Percentiles rank a stretch among this genome's conserved stretches.
Conservation (phyloP, 1,284 basidiomycete species). For the Irpex sp. region DNA sequence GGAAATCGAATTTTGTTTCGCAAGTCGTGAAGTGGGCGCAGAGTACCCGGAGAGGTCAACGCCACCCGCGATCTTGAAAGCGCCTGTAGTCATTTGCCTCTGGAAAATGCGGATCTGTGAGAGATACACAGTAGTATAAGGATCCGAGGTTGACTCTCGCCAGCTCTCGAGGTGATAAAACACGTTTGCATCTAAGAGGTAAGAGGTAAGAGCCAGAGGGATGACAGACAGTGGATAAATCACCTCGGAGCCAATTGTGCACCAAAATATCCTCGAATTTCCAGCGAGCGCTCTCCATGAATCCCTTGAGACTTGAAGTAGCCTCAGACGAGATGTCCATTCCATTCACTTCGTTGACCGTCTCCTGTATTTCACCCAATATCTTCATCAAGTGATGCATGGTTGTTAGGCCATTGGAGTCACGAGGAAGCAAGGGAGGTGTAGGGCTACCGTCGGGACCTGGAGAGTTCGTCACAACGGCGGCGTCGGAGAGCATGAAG, state of each 20-base stretch:
- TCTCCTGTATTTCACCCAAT: constrained; percentile 83
- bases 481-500: constrained; percentile 83
- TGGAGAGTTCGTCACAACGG: constrained; percentile 45
- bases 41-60: constrained; percentile 52
- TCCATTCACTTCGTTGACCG: constrained; percentile 75
- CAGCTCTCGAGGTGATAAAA: constrained; percentile 90
- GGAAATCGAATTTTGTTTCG: constrained; percentile 57
- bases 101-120: constrained; percentile 82
- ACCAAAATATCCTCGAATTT: constrained; percentile 84
- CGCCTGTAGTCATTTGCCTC: constrained; percentile 72
- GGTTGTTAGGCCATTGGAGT: constrained; percentile 82
- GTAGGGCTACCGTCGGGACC: constrained; percentile 26
- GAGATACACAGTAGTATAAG: constrained; percentile 66
- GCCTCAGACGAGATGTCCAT: constrained; percentile 83
- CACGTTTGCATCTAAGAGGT: constrained; percentile 68
- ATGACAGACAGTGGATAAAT: constrained; percentile 16
- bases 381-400: constrained; percentile 80
- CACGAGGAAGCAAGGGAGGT: constrained; percentile 69
- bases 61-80: constrained; percentile 84
- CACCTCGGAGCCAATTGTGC: constrained; percentile 81
- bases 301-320: constrained; percentile 59
- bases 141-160: constrained; percentile 57
- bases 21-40: constrained; percentile 38
- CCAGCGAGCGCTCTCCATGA: constrained; percentile 86
- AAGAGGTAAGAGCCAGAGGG: background rate